These are phyloP conservation scores for Chenopodium suecicum DNA, from an alignment of 148 eudicot genomes.

Conservation along the genomic window DNA sequence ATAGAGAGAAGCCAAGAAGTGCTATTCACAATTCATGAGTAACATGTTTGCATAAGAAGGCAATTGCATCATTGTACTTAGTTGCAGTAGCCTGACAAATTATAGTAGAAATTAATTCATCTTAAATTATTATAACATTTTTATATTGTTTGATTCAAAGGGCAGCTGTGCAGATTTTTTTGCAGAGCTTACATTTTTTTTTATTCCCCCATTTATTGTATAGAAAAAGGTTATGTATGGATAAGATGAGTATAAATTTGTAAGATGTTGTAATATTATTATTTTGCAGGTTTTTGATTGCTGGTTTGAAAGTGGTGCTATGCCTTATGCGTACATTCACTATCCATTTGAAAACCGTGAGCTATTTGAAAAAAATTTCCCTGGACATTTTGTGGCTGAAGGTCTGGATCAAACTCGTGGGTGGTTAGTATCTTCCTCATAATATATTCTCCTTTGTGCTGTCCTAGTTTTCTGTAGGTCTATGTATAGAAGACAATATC, in stretches of 20 bases:
- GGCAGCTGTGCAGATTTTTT: neutral
- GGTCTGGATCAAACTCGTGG: conserved; percentile 99
- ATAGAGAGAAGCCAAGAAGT: neutral
- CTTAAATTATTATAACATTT: neutral
- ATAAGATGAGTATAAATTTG: neutral
- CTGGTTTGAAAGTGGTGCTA: conserved; percentile 99
- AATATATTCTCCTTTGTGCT: neutral
- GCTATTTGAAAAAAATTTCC: conserved; percentile 78
- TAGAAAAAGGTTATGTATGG: neutral
- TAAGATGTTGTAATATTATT: neutral
- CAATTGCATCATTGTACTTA: neutral
- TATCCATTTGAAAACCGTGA: conserved; percentile 94
- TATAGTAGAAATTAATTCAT: neutral
- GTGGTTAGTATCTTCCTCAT: conserved; percentile 53
- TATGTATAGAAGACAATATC: neutral
- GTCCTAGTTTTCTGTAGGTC: neutral
- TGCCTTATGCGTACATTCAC: conserved; percentile 97
- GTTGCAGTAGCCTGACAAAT: neutral
- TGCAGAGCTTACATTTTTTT: neutral
- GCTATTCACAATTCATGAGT: neutral
- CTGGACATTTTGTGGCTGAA: conserved; percentile 98
- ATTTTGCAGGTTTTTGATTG: conserved; percentile 86
- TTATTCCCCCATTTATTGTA: neutral
- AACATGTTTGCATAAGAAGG: neutral
- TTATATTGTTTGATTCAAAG: neutral